These are phyloP conservation scores for Xylaria digitata DNA, from an alignment of 2,329 filamentous ascomycete genomes.

Conservation along the genomic window DNA sequence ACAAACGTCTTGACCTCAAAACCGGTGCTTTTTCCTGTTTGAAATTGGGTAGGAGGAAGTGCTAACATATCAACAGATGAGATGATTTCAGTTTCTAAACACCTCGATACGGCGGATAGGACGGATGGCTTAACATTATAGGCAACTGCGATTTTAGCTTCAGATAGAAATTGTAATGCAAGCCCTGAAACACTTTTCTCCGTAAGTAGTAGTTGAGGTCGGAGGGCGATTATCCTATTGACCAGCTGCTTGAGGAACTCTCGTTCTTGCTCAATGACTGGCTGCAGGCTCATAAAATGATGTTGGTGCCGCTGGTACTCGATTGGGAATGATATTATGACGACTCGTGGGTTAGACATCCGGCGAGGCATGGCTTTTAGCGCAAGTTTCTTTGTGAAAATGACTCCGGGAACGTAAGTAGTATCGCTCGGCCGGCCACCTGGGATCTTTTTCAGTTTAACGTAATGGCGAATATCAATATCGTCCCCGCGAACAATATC, in stretches of 20 bases:
- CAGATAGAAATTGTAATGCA: constrained; percentile 86
- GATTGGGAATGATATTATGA: constrained; percentile 93
- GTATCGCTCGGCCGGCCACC: constrained; percentile 91
- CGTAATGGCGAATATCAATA: constrained; percentile 97
- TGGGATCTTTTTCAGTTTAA: constrained; percentile 96
- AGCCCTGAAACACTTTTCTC: constrained; percentile 93
- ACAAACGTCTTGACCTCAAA: constrained; percentile 98
- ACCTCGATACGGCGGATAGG: constrained; percentile 92
- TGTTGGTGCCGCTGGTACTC: constrained; percentile 94
- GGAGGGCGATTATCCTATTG: constrained; percentile 86
- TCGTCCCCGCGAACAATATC: constrained; percentile 91
- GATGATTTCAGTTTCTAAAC: constrained; percentile 90
- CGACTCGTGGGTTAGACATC: constrained; percentile 84
- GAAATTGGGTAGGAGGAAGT: constrained; percentile 71
- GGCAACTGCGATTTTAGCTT: constrained; percentile 90
- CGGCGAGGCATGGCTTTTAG: constrained; percentile 95
- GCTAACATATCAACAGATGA: constrained; percentile 95
- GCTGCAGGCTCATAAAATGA: constrained; percentile 98
- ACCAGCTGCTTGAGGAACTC: constrained; percentile 94
- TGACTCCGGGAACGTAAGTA: constrained; percentile 94
- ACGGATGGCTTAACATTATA: constrained; percentile 98
- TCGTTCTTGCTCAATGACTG: constrained; percentile 94
- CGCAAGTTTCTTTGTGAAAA: constrained; percentile 97
- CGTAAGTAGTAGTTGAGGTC: constrained; percentile 87
- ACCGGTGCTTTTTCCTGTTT: constrained; percentile 81